phyloP scores from a whole-genome alignment of 495 filamentous ascomycete species.

The Cryomyces antarcticus region DNA sequence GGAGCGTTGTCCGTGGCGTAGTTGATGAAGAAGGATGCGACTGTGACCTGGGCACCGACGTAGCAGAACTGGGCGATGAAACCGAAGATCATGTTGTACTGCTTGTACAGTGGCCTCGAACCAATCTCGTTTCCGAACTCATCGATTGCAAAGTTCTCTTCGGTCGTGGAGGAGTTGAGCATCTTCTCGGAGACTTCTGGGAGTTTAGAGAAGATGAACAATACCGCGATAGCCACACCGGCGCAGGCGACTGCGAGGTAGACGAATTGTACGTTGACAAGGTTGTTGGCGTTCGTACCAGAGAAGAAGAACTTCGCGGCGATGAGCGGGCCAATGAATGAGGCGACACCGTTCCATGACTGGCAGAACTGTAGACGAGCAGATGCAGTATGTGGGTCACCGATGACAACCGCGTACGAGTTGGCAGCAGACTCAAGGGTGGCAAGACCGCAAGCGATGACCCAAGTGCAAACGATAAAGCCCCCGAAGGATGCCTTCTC shows the following conservation, averaged over 20 bases:
- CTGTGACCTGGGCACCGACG: slow-evolving; percentile 42
- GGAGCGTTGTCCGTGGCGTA: slow-evolving; percentile 25
- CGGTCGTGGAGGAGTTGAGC: slow-evolving; percentile 1
- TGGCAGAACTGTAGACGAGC: slow-evolving; percentile 12
- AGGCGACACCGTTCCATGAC: slow-evolving; percentile 9
- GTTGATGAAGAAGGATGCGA: slow-evolving; percentile 49
- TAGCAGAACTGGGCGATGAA: slow-evolving; percentile 57
- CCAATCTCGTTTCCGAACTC: slow-evolving; percentile 7
- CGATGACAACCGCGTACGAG: slow-evolving; percentile 7
- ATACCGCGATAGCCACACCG: slow-evolving; percentile 4
- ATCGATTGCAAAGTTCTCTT: slow-evolving; percentile 3
- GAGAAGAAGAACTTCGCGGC: slow-evolving; percentile 14
- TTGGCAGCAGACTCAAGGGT: slow-evolving; percentile 12
- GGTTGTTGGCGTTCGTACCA: slow-evolving; percentile 26
- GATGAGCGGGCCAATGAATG: slow-evolving; percentile 9
- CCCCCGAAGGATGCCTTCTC: slow-evolving; percentile 6
- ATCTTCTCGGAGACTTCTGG: slow-evolving; percentile 8
- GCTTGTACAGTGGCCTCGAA: slow-evolving; percentile 9
- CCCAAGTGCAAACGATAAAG: slow-evolving; percentile 10
- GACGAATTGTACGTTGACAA: slow-evolving; percentile 13
- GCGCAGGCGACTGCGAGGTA: slow-evolving; percentile 12
- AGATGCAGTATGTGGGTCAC: slow-evolving; percentile 7
- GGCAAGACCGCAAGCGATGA: slow-evolving; percentile 11
- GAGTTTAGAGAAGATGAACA: slow-evolving; percentile 13
- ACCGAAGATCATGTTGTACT: slow-evolving; percentile 32